Percentiles rank a stretch among this genome's conserved stretches.
These are phyloP conservation scores for Acacia concinna DNA, from an alignment of 331 rosid genomes.

Conservation along the genomic window DNA sequence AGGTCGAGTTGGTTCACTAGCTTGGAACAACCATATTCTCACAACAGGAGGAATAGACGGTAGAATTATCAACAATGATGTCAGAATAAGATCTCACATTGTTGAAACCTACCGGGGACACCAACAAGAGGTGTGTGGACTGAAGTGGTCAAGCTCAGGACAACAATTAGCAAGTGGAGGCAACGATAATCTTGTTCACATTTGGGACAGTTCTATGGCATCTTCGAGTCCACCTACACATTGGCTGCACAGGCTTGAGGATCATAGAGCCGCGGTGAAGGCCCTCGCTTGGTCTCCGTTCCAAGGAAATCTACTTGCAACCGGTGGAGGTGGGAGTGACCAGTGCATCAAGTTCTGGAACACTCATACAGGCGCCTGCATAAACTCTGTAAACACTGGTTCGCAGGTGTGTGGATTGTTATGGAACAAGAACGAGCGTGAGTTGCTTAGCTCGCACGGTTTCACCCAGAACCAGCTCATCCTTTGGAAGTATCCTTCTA, in stretches of 20 bases:
- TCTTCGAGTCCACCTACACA: background rate
- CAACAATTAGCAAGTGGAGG: conserved; percentile 54
- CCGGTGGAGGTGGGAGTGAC: background rate
- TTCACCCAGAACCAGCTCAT: background rate
- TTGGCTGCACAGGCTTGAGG: background rate
- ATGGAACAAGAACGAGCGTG: background rate
- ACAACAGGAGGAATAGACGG: conserved; percentile 61
- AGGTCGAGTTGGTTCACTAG: conserved; percentile 49
- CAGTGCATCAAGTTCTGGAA: background rate
- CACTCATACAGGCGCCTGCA: background rate
- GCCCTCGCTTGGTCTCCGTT: background rate
- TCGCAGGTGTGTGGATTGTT: background rate
- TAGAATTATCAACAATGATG: conserved; percentile 48
- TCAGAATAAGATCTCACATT: conserved; percentile 50
- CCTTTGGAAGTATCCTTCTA: background rate
- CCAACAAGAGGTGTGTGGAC: conserved; percentile 58
- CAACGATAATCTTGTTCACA: conserved; percentile 47
- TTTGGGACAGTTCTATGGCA: conserved; percentile 57
- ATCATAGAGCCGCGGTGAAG: background rate
- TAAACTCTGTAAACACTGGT: background rate
- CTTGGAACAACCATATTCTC: conserved; percentile 51
- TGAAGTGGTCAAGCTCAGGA: conserved; percentile 60
- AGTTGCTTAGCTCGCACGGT: background rate
- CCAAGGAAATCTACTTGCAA: background rate
- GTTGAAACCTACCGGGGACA: conserved; percentile 54